A percentile compares a stretch with the other conserved stretches of the same genome.
Evolutionary conservation across 345 rosid species (phyloP).

Genomic region (Eucalyptus melliodora): DNA sequence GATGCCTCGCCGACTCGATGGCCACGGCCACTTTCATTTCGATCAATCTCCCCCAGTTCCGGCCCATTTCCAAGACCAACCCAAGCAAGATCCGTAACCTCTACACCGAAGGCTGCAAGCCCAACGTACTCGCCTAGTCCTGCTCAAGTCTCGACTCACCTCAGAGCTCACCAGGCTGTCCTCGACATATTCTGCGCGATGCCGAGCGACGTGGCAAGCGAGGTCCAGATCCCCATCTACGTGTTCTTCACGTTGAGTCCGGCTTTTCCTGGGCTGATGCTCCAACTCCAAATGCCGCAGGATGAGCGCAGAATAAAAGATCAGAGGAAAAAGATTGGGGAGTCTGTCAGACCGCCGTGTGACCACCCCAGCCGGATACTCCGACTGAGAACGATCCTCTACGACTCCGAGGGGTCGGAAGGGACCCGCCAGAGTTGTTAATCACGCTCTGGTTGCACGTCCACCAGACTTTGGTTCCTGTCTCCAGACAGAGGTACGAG

Average conservation of each 20-base stretch:
- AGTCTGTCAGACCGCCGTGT: not conserved
- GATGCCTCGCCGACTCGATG: not conserved
- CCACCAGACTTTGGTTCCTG: not conserved
- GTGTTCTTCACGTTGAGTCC: conserved; percentile 31
- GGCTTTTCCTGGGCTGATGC: conserved; percentile 5
- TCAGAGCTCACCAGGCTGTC: conserved; percentile 28
- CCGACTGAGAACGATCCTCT: not conserved
- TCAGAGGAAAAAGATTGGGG: not conserved
- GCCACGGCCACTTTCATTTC: conserved; percentile 11
- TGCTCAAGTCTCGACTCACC: not conserved
- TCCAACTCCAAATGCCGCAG: not conserved
- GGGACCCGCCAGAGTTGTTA: not conserved
- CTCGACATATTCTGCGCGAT: conserved; percentile 31
- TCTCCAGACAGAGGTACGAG: not conserved
- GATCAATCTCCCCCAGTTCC: not conserved
- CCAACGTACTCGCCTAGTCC: conserved; percentile 8
- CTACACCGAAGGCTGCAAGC: conserved; percentile 6
- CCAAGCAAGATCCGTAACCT: not conserved
- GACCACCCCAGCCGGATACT: not conserved
- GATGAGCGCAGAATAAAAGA: not conserved
- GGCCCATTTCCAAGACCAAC: not conserved
- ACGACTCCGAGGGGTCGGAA: not conserved
- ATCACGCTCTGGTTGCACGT: not conserved
- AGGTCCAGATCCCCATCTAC: conserved; percentile 24
- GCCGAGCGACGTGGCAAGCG: conserved; percentile 34